A percentile compares a stretch with the other conserved stretches of the same genome.
phyloP scores from a whole-genome alignment of 108 stramenopile genomes.

The Cyclotella sp. region DNA sequence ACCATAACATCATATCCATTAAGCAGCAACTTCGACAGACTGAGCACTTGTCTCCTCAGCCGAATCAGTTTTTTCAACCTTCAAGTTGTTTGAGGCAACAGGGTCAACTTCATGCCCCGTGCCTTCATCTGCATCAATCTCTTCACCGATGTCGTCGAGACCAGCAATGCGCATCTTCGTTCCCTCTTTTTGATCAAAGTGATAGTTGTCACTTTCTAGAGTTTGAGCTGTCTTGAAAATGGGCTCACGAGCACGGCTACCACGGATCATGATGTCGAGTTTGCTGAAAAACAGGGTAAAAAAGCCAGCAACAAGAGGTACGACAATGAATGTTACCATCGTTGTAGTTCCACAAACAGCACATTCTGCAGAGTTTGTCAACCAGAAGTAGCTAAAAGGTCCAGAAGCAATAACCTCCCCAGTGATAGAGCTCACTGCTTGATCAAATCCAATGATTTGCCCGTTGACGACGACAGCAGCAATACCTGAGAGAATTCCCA shows the following conservation, averaged over 20 bases:
- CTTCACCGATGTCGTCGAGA: slow-evolving; percentile 19
- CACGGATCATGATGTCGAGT: slow-evolving; percentile 68
- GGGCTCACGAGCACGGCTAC: slow-evolving; percentile 64
- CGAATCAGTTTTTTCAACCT: slow-evolving; percentile 15
- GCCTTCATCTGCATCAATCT: slow-evolving; percentile 26
- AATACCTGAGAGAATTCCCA: slow-evolving; percentile 69
- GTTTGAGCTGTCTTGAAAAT: slow-evolving; percentile 38
- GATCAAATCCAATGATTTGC: slow-evolving; percentile 54
- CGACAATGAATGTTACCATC: slow-evolving; percentile 82
- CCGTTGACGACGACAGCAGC: slow-evolving; percentile 74
- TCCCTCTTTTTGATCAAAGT: slow-evolving; percentile 35
- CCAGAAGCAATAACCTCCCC: slow-evolving; percentile 54
- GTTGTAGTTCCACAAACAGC: slow-evolving; percentile 77
- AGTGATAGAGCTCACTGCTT: slow-evolving; percentile 54
- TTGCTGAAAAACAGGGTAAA: slow-evolving; percentile 64
- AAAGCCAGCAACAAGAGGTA: slow-evolving; percentile 60
- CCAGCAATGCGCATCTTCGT: background rate
- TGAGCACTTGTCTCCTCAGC: slow-evolving; percentile 9
- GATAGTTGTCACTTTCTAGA: slow-evolving; percentile 25
- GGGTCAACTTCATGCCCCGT: slow-evolving; percentile 9
- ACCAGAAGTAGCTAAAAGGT: slow-evolving; percentile 80
- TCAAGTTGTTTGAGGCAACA: background rate
- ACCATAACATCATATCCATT: background rate
- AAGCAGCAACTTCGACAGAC: slow-evolving; percentile 18
- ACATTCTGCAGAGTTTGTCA: slow-evolving; percentile 69